A percentile compares a stretch with the other conserved stretches of the same genome.
These are phyloP conservation scores for Xylariomycetidae sp. DNA, from an alignment of 2,329 filamentous ascomycete species.

Conservation along the genomic window DNA sequence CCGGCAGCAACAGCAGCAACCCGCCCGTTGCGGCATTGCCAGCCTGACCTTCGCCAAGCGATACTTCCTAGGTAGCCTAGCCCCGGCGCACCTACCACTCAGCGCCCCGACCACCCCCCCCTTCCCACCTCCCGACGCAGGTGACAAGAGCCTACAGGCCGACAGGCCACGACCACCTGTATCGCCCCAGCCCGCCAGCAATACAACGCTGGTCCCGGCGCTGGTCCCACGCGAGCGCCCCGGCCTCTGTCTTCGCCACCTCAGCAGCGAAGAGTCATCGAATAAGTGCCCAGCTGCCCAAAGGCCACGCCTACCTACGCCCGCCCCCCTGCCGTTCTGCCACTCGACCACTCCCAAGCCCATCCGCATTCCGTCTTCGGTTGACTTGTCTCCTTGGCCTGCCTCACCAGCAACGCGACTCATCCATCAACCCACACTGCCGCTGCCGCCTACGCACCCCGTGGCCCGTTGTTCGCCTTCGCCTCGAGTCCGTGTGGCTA, in stretches of 20 bases:
- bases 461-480: slow-evolving; percentile 17
- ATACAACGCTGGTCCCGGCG: slow-evolving; percentile 15
- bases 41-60: no score
- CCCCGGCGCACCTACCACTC: no score
- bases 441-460: slow-evolving; percentile 5
- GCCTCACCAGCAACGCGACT: slow-evolving; percentile 15
- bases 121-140: no score
- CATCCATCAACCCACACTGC: slow-evolving; percentile 14
- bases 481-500: slow-evolving; percentile 17
- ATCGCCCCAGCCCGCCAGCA: slow-evolving; percentile 9
- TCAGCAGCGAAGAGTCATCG: slow-evolving; percentile 29
- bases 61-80: no score
- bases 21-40: no score
- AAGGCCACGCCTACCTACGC: slow-evolving; percentile 17
- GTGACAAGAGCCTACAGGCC: no score
- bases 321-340: slow-evolving; percentile 13
- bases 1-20: no score
- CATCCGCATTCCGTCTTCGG: slow-evolving; percentile 16
- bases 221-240: slow-evolving; percentile 24
- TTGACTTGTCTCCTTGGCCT: slow-evolving; percentile 15
- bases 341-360: slow-evolving; percentile 20
- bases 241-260: slow-evolving; percentile 31
- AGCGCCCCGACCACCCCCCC: no score
- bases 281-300: slow-evolving; percentile 18
- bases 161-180: slow-evolving; percentile 19